phyloP scores from a whole-genome alignment of 179 eudicot species.

The Nepenthes alata region DNA sequence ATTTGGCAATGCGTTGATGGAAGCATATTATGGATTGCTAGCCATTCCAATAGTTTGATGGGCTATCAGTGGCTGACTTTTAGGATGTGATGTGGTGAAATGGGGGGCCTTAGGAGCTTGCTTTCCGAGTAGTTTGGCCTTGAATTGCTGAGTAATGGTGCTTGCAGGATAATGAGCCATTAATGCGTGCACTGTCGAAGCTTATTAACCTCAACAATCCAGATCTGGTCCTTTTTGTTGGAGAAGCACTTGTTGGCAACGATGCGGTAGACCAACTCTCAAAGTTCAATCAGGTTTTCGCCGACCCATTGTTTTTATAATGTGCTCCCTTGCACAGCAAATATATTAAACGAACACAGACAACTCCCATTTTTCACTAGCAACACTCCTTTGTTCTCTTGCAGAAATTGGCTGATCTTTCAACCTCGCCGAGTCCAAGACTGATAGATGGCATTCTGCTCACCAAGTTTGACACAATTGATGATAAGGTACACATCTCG shows the following conservation, averaged over 20 bases:
- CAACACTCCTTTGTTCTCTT: slow-evolving; percentile 5
- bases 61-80: no score
- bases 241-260: slow-evolving; percentile 96
- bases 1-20: no score
- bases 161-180: slow-evolving; percentile 84
- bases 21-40: no score
- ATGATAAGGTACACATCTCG: slow-evolving; percentile 56
- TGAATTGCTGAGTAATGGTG: no score
- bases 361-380: neutral
- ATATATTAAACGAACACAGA: no score
- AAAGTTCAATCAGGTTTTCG: slow-evolving; percentile 77
- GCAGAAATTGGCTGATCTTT: slow-evolving; percentile 90
- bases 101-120: no score
- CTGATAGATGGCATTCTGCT: slow-evolving; percentile 95
- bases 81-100: no score
- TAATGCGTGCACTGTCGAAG: slow-evolving; percentile 94
- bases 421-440: slow-evolving; percentile 64
- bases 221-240: slow-evolving; percentile 88
- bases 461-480: slow-evolving; percentile 95
- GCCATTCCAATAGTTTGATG: no score
- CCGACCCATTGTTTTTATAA: no score
- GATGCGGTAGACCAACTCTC: slow-evolving; percentile 94
- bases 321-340: no score
- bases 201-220: slow-evolving; percentile 79
- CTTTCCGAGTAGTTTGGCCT: no score